Evolutionary conservation across 2,329 filamentous ascomycete genomes (phyloP).

Genomic region (Trichoderma koningiopsis): DNA sequence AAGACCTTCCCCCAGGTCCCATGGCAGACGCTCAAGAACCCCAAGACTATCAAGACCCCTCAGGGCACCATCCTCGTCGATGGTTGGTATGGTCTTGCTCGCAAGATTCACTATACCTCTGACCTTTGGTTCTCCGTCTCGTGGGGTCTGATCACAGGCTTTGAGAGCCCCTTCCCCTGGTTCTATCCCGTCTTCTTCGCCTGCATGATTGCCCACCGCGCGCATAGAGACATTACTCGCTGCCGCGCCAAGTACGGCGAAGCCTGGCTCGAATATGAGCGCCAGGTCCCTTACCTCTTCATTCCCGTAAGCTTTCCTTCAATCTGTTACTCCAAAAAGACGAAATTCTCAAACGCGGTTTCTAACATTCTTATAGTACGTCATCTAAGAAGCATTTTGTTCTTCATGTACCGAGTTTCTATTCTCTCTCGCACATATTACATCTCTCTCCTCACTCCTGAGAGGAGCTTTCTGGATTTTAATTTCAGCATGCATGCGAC

Average conservation of each 20-base stretch:
- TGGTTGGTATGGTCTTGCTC: slow-evolving; percentile 78
- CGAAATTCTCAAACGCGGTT: no score
- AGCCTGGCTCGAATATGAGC: slow-evolving; percentile 79
- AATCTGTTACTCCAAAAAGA: no score
- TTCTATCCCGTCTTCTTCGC: slow-evolving; percentile 86
- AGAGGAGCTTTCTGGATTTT: not conserved
- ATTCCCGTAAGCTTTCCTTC: slow-evolving; percentile 60
- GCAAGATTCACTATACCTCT: slow-evolving; percentile 61
- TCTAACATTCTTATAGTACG: slow-evolving; percentile 41
- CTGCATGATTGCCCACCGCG: slow-evolving; percentile 80
- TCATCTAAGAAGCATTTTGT: slow-evolving; percentile 40
- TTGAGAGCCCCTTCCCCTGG: slow-evolving; percentile 79
- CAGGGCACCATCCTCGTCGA: slow-evolving; percentile 78
- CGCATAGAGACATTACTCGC: slow-evolving; percentile 72
- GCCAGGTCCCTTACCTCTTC: slow-evolving; percentile 78
- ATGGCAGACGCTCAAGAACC: slow-evolving; percentile 81
- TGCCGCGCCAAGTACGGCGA: slow-evolving; percentile 82
- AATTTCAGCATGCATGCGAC: slow-evolving; percentile 8
- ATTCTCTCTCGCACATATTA: slow-evolving; percentile 27
- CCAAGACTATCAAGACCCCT: slow-evolving; percentile 72
- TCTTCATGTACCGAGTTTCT: not conserved
- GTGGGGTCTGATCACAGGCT: slow-evolving; percentile 56
- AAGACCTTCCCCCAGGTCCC: slow-evolving; percentile 89
- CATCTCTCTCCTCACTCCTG: slow-evolving; percentile 5
- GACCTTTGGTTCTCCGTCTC: slow-evolving; percentile 53